Evolutionary conservation across 192 early-diverging fungal genomes (phyloP).

Genomic region (Gryganskiella cystojenkinii): DNA sequence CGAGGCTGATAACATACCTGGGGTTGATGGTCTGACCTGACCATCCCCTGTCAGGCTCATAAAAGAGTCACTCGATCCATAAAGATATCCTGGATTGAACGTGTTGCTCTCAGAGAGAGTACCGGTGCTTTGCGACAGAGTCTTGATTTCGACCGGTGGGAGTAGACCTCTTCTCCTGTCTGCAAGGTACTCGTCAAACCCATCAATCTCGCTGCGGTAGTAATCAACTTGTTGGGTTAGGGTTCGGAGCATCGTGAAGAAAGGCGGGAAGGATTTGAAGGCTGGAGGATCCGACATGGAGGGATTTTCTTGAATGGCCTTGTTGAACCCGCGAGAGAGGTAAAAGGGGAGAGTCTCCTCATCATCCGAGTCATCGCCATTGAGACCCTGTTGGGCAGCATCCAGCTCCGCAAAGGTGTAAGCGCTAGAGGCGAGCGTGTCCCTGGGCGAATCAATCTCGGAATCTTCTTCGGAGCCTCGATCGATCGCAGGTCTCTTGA

Average conservation of each 20-base stretch:
- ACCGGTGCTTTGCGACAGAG: conserved; percentile 2
- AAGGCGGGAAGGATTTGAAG: conserved; percentile 67
- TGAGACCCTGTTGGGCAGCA: not conserved
- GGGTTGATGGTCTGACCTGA: conserved; percentile 50
- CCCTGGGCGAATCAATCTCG: conserved; percentile 8
- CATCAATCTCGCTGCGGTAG: conserved; percentile 65
- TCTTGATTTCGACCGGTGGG: conserved; percentile 29
- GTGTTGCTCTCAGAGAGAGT: conserved; percentile 1
- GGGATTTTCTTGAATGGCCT: conserved; percentile 4
- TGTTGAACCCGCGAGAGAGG: not conserved
- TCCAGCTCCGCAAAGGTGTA: not conserved
- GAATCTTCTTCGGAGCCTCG: conserved; percentile 51
- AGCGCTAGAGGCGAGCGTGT: not conserved
- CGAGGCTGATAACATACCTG: conserved; percentile 44
- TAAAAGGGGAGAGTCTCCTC: conserved; percentile 46
- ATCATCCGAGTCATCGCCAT: conserved; percentile 32
- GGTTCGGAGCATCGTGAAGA: conserved; percentile 73
- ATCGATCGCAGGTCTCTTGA: conserved; percentile 28
- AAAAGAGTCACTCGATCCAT: conserved; percentile 52
- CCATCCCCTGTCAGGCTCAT: conserved; percentile 10
- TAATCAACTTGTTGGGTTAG: conserved; percentile 74
- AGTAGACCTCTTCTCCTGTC: conserved; percentile 66
- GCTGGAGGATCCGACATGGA: conserved; percentile 41
- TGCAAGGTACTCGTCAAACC: conserved; percentile 68
- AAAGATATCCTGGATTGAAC: conserved; percentile 20